Percentiles rank a stretch among this genome's conserved stretches.
phyloP scores from a whole-genome alignment of 169 alveolate genomes.

The Condylostoma magnum region DNA sequence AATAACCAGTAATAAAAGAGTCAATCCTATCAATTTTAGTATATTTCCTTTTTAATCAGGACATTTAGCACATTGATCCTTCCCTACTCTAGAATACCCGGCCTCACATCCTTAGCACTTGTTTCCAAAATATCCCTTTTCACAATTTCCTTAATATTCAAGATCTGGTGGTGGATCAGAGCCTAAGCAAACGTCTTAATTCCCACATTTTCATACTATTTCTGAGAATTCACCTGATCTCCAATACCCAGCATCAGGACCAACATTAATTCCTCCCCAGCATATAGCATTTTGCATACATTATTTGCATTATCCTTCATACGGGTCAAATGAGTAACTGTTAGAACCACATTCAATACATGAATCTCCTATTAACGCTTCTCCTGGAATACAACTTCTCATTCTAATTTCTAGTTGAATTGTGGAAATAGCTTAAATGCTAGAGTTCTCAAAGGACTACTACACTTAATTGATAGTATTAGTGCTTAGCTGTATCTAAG shows the following conservation, averaged over 20 bases:
- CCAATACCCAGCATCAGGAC: conserved; percentile 57
- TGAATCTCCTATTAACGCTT: not conserved
- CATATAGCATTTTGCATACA: conserved; percentile 51
- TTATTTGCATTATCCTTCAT: conserved; percentile 1
- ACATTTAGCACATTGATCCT: not conserved
- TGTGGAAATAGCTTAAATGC: too few relatives aligned
- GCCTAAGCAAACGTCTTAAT: conserved; percentile 35
- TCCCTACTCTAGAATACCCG: not conserved
- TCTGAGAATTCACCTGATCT: conserved; percentile 27
- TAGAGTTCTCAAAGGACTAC: too few relatives aligned
- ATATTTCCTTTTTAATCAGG: not conserved
- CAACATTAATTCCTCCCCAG: conserved; percentile 40
- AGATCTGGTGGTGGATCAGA: not conserved
- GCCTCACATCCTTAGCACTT: conserved; percentile 1
- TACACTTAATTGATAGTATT: too few relatives aligned
- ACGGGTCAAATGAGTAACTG: not conserved
- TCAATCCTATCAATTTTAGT: not conserved
- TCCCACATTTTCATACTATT: conserved; percentile 20
- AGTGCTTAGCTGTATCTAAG: too few relatives aligned
- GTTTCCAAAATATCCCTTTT: conserved; percentile 17
- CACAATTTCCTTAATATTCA: conserved; percentile 22
- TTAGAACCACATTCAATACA: not conserved
- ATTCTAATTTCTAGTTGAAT: not conserved
- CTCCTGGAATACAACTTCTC: conserved; percentile 1
- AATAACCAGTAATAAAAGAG: not conserved